Conservation (phyloP, 2,329 filamentous ascomycete species). For the Ophiostoma angusticollis region DNA sequence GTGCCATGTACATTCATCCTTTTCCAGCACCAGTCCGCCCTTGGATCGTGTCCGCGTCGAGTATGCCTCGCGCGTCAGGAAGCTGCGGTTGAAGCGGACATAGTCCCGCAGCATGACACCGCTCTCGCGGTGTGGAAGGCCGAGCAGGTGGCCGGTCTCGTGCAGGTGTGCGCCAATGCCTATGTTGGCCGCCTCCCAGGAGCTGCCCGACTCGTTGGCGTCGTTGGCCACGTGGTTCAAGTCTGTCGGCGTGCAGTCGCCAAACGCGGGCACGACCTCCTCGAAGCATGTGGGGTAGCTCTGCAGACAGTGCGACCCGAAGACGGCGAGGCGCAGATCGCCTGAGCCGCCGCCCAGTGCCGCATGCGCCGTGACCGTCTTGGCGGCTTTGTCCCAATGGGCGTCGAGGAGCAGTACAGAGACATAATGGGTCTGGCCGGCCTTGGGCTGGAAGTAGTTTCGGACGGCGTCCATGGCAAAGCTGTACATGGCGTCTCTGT, state of each 20-base stretch:
- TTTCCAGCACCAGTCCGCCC: constrained; percentile 58
- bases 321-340: constrained; percentile 73
- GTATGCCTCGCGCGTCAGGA: constrained; percentile 68
- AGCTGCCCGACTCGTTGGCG: constrained; percentile 74
- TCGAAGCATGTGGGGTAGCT: constrained; percentile 84
- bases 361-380: constrained; percentile 66
- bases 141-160: constrained; percentile 80
- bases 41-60: constrained; percentile 77
- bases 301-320: constrained; percentile 83
- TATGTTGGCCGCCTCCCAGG: constrained; percentile 90
- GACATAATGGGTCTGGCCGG: constrained; percentile 77
- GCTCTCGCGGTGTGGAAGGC: constrained; percentile 76
- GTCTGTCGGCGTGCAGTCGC: constrained; percentile 82
- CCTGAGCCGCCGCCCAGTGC: constrained; percentile 64
- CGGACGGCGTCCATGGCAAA: constrained; percentile 69
- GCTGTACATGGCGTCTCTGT: constrained; percentile 60
- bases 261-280: constrained; percentile 79
- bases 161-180: constrained; percentile 89
- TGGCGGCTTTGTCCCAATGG: constrained; percentile 65
- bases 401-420: constrained; percentile 77
- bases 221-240: constrained; percentile 71
- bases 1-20: constrained; percentile 87
- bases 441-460: constrained; percentile 58
- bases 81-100: constrained; percentile 69
- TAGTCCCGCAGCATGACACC: constrained; percentile 93